Conservation (phyloP, 805 yeast species). For the Henningerozyma blattae region DNA sequence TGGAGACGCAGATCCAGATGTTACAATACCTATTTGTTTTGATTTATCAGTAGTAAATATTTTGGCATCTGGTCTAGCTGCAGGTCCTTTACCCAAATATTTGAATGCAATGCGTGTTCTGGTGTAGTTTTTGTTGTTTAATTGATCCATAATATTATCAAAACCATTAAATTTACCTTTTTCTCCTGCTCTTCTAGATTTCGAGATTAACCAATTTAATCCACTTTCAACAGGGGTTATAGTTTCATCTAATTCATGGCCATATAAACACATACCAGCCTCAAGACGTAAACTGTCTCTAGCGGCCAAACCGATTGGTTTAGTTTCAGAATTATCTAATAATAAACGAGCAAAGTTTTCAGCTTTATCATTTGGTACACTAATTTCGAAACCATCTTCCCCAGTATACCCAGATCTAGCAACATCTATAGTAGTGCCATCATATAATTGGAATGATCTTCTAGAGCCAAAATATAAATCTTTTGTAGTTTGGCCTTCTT, state of each 20-base stretch:
- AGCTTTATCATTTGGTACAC: constrained; percentile 54
- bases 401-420: constrained; percentile 97
- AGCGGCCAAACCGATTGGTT: constrained; percentile 95
- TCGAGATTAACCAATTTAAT: constrained; percentile 81
- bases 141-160: constrained; percentile 52
- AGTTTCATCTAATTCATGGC: constrained; percentile 73
- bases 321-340: constrained; percentile 42
- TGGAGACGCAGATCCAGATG: constrained; percentile 58
- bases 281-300: constrained; percentile 90
- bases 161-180: constrained; percentile 63
- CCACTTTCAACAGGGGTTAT: constrained; percentile 85
- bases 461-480: constrained; percentile 65
- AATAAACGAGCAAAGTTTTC: constrained; percentile 49
- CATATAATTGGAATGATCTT: constrained; percentile 25
- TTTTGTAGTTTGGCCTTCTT: constrained; percentile 27
- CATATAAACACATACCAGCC: constrained; percentile 97
- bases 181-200: constrained; percentile 45
- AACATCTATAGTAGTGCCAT: constrained; percentile 46
- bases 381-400: constrained; percentile 93
- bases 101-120: constrained; percentile 61
- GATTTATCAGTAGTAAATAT: constrained; percentile 46
- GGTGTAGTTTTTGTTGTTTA: constrained; percentile 49
- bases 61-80: constrained; percentile 75
- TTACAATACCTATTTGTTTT: constrained; percentile 40
- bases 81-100: constrained; percentile 63